A percentile compares a stretch with the other conserved stretches of the same genome.
phyloP scores from a whole-genome alignment of 176 grass and related monocot genomes.

The Melocanna baccifera region DNA sequence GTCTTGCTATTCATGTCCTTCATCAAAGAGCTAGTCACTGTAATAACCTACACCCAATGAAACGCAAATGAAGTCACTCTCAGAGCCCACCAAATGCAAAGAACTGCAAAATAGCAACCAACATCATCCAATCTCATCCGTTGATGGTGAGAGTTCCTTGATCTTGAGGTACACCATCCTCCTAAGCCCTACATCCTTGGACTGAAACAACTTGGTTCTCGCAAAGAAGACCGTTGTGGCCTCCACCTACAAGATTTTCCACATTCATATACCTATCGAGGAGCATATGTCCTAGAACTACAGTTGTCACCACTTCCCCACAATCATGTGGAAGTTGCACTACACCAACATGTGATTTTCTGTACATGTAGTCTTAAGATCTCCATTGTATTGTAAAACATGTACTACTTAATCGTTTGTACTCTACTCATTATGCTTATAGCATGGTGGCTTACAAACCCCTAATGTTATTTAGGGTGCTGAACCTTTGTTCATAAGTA shows the following conservation, averaged over 20 bases:
- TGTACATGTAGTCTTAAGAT: background rate
- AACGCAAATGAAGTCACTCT: slow-evolving; percentile 16
- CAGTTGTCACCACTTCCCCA: background rate
- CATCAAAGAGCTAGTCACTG: slow-evolving; percentile 99
- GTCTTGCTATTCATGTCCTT: slow-evolving; percentile 99
- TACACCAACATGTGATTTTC: background rate
- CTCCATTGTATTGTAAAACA: background rate
- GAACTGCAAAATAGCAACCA: background rate
- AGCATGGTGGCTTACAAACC: background rate
- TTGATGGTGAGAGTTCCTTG: slow-evolving; percentile 93
- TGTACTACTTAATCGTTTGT: background rate
- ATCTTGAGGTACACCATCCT: slow-evolving; percentile 99
- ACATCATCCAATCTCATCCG: slow-evolving; percentile 66
- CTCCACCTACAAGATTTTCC: slow-evolving; percentile 62
- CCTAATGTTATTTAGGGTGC: background rate
- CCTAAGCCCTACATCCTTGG: slow-evolving; percentile 91
- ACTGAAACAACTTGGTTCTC: slow-evolving; percentile 94
- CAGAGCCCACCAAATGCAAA: background rate
- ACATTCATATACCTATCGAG: slow-evolving; percentile 4
- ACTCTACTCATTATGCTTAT: slow-evolving; percentile 5
- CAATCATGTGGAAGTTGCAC: background rate
- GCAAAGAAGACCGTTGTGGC: slow-evolving; percentile 95
- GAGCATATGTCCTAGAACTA: background rate
- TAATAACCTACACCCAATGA: slow-evolving; percentile 70
- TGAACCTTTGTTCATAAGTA: background rate